Evolutionary conservation across 371 early-diverging fungal genomes (phyloP).

Genomic region (Mortierella sp.): DNA sequence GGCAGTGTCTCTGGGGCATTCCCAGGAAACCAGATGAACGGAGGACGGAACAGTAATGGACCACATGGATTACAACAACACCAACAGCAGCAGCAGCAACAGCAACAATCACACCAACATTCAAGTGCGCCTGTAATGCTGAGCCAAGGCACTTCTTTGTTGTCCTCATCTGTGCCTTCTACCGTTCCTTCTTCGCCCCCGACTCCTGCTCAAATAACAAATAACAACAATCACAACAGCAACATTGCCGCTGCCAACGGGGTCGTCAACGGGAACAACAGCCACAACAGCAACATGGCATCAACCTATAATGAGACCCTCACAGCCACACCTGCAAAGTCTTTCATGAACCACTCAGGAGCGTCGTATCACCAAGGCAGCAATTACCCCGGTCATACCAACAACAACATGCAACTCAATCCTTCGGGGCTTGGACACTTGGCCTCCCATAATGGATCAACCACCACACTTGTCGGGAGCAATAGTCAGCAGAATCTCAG

Average conservation of each 20-base stretch:
- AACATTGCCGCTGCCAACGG: background rate
- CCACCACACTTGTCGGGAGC: conserved; percentile 14
- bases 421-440: conserved; percentile 1
- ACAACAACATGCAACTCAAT: conserved; percentile 10
- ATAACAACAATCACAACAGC: conserved; percentile 10
- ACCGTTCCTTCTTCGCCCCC: conserved; percentile 35
- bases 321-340: conserved; percentile 12
- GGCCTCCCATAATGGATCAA: conserved; percentile 7
- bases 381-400: conserved; percentile 7
- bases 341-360: conserved; percentile 32
- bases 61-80: conserved; percentile 24
- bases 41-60: conserved; percentile 17
- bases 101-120: background rate
- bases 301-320: conserved; percentile 10
- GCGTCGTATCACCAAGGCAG: conserved; percentile 3
- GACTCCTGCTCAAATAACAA: conserved; percentile 31
- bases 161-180: conserved; percentile 27
- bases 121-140: conserved; percentile 11
- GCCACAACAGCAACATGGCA: background rate
- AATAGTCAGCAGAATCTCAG: conserved; percentile 24
- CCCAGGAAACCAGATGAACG: conserved; percentile 18
- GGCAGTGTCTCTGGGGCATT: conserved; percentile 36
- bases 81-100: background rate
- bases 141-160: conserved; percentile 21
- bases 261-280: background rate